Evolutionary conservation across 441 rosid genomes (phyloP).

Genomic region (Gossypium gossypioides): DNA sequence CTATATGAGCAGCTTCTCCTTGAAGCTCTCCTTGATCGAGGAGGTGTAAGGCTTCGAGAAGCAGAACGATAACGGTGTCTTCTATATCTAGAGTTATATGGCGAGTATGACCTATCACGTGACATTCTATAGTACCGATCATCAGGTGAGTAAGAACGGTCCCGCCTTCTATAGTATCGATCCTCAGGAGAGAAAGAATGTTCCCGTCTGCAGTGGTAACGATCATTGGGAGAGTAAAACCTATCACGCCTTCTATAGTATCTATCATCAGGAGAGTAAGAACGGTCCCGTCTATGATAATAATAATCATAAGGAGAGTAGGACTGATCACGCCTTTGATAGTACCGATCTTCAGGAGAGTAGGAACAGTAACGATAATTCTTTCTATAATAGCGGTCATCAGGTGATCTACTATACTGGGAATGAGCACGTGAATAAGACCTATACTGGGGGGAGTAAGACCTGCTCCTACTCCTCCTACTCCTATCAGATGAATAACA

Average conservation of each 20-base stretch:
- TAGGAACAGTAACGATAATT: slow-evolving; percentile 28
- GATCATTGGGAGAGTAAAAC: slow-evolving; percentile 17
- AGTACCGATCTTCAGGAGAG: slow-evolving; percentile 36
- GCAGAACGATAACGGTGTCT: slow-evolving; percentile 18
- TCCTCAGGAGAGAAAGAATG: slow-evolving; percentile 17
- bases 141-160: slow-evolving; percentile 12
- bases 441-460: slow-evolving; percentile 30
- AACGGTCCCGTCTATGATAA: slow-evolving; percentile 31
- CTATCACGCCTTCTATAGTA: slow-evolving; percentile 16
- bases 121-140: slow-evolving; percentile 18
- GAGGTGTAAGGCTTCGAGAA: slow-evolving; percentile 20
- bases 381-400: slow-evolving; percentile 26
- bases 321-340: slow-evolving; percentile 26
- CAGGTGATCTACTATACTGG: slow-evolving; percentile 45
- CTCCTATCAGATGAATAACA: slow-evolving; percentile 22
- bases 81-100: background rate
- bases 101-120: slow-evolving; percentile 20
- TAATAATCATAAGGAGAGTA: slow-evolving; percentile 28
- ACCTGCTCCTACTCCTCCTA: slow-evolving; percentile 25
- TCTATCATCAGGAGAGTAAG: slow-evolving; percentile 29
- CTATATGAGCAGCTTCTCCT: slow-evolving; percentile 38
- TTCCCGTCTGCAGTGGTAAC: slow-evolving; percentile 19
- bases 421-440: slow-evolving; percentile 38
- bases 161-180: slow-evolving; percentile 16
- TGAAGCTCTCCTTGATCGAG: slow-evolving; percentile 22